Base-by-base conservation (phyloP, 2,329 filamentous ascomycete species). In the Trichophyton benhamiae region DNA sequence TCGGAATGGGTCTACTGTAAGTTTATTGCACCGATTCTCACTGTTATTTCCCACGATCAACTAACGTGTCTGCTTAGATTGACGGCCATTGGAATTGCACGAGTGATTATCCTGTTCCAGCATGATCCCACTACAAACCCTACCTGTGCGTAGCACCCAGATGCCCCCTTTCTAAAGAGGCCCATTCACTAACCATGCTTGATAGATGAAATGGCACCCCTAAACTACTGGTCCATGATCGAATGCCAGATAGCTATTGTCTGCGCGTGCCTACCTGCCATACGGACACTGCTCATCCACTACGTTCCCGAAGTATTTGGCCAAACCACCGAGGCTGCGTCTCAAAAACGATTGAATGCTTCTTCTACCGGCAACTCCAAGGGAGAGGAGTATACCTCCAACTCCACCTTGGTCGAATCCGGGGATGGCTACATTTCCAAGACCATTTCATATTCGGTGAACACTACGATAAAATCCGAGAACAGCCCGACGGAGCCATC, bases 141-240 rank as follows among this genome's bases (percentile, higher is more conserved):
- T 25, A 48, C 44, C n/a, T 48, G 44, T 48, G 17, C 8, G 44
- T 48, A 48, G 25, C 6, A 9, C 15, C 41, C 13, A 44, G 15
- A 44, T 44, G 11, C 20, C 41, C 4, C 25, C 25, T 4, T 27
- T 27, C 4, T 6, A 27, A 27, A 44, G 41, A n/a, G 20, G 1
- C 2, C 41, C 15, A 17, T 17, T 8, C 20, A 8, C 44, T 22
- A 20, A 48, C 42, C 42, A 46, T 46, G 15, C 6, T 9, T 8
- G n/a, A 22, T 48, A 58, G 61, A 44, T 20, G 58, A 57, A 8
- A 55, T 63, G 52, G 48, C 38, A 30, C 36, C 58, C 1, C 36
- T 63, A 9, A 61, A 49, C 38, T 48, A 61, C 41, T 61, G 58
- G 61, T 63, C 59, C 8, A 52, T 60, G 15, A 63, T 63, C n/a